Conservation (phyloP, 2,329 filamentous ascomycete genomes). For the Fusarium buxicola region DNA sequence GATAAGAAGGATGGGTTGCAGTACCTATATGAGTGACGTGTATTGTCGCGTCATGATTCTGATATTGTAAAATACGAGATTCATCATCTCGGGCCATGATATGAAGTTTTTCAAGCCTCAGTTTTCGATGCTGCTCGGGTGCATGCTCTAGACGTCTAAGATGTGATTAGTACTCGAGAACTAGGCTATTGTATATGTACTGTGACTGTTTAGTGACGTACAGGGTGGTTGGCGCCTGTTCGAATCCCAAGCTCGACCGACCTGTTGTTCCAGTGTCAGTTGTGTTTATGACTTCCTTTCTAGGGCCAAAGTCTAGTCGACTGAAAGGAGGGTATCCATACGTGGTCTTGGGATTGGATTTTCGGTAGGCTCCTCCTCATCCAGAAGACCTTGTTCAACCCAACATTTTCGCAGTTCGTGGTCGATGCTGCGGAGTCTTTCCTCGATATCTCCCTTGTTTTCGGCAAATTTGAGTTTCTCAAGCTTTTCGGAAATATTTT, state of each 20-base stretch:
- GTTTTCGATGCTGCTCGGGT: not conserved
- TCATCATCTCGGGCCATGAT: conserved; percentile 23
- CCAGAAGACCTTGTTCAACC: not conserved
- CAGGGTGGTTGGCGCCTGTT: conserved; percentile 12
- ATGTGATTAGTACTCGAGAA: not conserved
- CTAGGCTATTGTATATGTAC: not conserved
- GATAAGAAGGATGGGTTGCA: not conserved
- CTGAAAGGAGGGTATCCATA: not conserved
- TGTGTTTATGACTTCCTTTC: too few species aligned
- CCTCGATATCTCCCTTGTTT: not conserved
- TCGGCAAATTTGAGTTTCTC: conserved; percentile 5
- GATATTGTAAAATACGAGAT: conserved; percentile 23
- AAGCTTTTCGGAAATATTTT: conserved; percentile 2
- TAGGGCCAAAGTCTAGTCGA: not conserved
- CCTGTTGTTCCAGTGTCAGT: not conserved
- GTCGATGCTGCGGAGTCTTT: conserved; percentile 3
- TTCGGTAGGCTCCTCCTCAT: not conserved
- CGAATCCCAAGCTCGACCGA: not conserved
- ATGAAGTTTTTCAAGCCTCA: conserved; percentile 14
- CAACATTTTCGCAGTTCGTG: conserved; percentile 3
- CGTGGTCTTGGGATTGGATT: not conserved
- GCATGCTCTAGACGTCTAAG: conserved; percentile 1
- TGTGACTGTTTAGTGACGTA: not conserved
- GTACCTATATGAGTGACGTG: conserved; percentile 17
- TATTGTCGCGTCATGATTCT: conserved; percentile 15